Evolutionary conservation across 768 basidiomycete genomes (phyloP).

Genomic region (Gymnopilus dilepis): DNA sequence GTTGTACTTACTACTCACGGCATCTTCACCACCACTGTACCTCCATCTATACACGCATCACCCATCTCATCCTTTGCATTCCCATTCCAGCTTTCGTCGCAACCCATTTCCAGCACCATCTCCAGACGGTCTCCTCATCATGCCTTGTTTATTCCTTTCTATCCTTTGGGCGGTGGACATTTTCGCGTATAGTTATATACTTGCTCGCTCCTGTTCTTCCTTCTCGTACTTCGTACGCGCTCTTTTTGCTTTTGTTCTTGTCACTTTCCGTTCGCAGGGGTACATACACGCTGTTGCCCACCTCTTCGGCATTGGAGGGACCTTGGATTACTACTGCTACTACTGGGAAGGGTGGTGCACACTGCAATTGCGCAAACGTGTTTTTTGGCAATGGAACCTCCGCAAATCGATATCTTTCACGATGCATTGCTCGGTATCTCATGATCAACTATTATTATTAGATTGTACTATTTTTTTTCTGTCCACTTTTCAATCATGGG

Average conservation of each 20-base stretch:
- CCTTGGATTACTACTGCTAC: neutral
- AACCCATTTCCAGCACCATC: neutral
- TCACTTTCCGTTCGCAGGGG: neutral
- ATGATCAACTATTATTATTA: constrained; percentile 5
- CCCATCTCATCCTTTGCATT: neutral
- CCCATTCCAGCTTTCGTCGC: constrained; percentile 2
- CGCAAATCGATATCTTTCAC: neutral
- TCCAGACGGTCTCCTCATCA: neutral
- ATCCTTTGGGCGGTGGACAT: constrained; percentile 28
- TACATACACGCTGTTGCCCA: constrained; percentile 17
- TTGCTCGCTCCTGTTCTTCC: constrained; percentile 2
- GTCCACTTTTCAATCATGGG: too few species aligned
- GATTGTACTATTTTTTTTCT: constrained; percentile 10
- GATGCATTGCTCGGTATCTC: constrained; percentile 1
- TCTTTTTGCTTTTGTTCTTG: too few species aligned
- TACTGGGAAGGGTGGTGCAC: neutral
- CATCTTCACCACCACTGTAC: constrained; percentile 4
- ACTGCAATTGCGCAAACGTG: too few species aligned
- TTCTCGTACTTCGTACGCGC: neutral
- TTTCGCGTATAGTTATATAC: constrained; percentile 5
- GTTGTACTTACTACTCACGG: constrained; percentile 16
- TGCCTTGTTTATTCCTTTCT: constrained; percentile 11
- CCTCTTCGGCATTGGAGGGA: neutral
- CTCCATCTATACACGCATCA: constrained; percentile 7
- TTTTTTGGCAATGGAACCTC: neutral